phyloP scores from a whole-genome alignment of 179 eudicot species.

The Camellia oleifera region DNA sequence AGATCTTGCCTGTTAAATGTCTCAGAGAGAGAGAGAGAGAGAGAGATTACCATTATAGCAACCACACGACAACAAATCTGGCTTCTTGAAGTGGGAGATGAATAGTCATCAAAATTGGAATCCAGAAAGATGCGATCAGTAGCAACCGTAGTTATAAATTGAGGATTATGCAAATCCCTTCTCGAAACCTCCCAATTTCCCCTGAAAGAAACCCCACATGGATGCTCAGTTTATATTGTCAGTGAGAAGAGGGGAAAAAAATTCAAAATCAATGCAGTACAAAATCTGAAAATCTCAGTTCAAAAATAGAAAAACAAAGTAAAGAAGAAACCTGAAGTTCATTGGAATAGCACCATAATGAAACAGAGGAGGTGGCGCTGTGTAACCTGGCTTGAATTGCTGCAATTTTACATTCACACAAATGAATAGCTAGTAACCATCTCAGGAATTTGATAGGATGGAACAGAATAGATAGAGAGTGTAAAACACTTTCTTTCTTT shows the following conservation, averaged over 20 bases:
- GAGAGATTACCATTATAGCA: slow-evolving; percentile 59
- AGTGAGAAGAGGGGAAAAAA: background rate
- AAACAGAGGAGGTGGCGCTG: slow-evolving; percentile 59
- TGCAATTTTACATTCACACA: slow-evolving; percentile 35
- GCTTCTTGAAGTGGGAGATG: slow-evolving; percentile 43
- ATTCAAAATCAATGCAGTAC: background rate
- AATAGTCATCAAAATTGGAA: slow-evolving; percentile 46
- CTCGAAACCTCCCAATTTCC: slow-evolving; percentile 68
- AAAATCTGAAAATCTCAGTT: background rate
- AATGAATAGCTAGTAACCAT: background rate
- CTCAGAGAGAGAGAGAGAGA: slow-evolving; percentile 13
- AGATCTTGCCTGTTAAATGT: background rate
- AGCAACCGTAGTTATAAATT: slow-evolving; percentile 34
- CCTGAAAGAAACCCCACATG: slow-evolving; percentile 32
- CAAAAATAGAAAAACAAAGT: background rate
- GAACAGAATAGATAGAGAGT: background rate
- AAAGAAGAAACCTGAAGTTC: slow-evolving; percentile 52
- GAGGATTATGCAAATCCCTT: slow-evolving; percentile 41
- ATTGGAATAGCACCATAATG: slow-evolving; percentile 45
- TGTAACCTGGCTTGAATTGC: slow-evolving; percentile 70
- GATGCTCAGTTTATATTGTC: background rate
- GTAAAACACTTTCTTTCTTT: background rate
- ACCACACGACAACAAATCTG: slow-evolving; percentile 62
- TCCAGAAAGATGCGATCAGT: slow-evolving; percentile 39
- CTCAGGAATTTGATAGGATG: background rate